A percentile compares a stretch with the other conserved stretches of the same genome.
These are phyloP conservation scores for Hypoxylon lienhwacheense DNA, from an alignment of 495 filamentous ascomycete species.

Conservation along the genomic window DNA sequence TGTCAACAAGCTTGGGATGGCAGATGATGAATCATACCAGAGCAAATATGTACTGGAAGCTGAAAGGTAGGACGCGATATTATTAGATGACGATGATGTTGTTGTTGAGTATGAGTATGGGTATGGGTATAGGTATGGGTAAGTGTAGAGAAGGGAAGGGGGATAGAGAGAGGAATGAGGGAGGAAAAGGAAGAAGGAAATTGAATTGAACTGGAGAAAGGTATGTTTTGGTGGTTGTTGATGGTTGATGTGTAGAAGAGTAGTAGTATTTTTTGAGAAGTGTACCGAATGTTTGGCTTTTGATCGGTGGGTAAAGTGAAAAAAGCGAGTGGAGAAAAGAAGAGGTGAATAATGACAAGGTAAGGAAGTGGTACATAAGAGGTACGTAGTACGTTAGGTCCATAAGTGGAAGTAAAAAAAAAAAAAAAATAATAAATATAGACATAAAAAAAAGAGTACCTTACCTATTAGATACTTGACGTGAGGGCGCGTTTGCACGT, in stretches of 20 bases:
- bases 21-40: conserved; percentile 14
- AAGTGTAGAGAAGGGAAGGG: conserved; percentile 4
- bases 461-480: no score
- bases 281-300: conserved; percentile 36
- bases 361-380: no score
- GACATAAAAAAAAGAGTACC: no score
- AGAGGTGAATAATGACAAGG: conserved; percentile 4
- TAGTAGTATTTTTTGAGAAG: conserved; percentile 38
- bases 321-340: conserved; percentile 13
- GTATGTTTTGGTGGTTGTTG: conserved; percentile 11
- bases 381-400: no score
- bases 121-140: neutral
- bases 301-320: conserved; percentile 13
- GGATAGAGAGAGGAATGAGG: conserved; percentile 21
- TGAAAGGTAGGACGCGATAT: conserved; percentile 27
- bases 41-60: conserved; percentile 22
- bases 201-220: neutral
- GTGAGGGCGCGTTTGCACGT: no score
- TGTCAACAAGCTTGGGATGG: conserved; percentile 21
- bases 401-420: no score
- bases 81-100: conserved; percentile 4
- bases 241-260: conserved; percentile 24
- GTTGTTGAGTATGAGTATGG: neutral
- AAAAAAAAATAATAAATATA: no score
- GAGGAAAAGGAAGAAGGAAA: conserved; percentile 11